Base-by-base conservation (phyloP, 2,329 filamentous ascomycete species). In the Penicillium janthinellum region DNA sequence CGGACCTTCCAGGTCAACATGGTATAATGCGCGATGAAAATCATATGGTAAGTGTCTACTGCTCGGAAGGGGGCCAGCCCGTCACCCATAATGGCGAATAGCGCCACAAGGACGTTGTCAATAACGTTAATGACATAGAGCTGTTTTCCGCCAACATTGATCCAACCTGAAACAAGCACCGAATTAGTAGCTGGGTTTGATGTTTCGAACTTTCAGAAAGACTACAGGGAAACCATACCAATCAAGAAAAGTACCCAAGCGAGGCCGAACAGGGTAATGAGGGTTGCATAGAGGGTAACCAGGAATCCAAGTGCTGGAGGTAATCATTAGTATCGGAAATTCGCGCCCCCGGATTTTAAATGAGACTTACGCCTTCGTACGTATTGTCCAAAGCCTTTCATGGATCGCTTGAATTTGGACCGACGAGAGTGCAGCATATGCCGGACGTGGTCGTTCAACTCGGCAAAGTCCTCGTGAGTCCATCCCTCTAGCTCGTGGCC, bases 211-310 rank as follows among this genome's bases (percentile, higher is more conserved):
- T n/a, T 17, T 14, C 10, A 5, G 4, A 8, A 7, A 28, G 12
- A 45, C 15, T 35, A 41, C 15, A 22, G 20, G 42, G 8, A 15
- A 20, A 35, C 60, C 74, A 57, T 75, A 80, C 88, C 90, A 72
- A 96, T 96, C 56, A 96, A 80, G 77, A 94, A 95, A n/a, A 96
- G 83, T 1, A 96, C 91, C 92, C 91, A 96, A 0, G 90, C 90
- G 12, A 94, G 81, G 70, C 91, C 91, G 67, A 96, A 96, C 0
- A 93, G 81, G 0, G 91, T 95, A 67, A 96, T 93, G 20, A 94
- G 81, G 0, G 85, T 88, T 8, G 91, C 91, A 74, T 96, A 96
- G 4, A 96, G 77, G 0, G 91, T 95, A 59, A 96, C 90, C 56
- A 93, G 83, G 71, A 95, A 91, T 1, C 92, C 92, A 39, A 96